Evolutionary conservation across 176 grass and related monocot genomes (phyloP), one percentile per base, ranked within the genome.

Genomic region (Triticum turgidum): DNA sequence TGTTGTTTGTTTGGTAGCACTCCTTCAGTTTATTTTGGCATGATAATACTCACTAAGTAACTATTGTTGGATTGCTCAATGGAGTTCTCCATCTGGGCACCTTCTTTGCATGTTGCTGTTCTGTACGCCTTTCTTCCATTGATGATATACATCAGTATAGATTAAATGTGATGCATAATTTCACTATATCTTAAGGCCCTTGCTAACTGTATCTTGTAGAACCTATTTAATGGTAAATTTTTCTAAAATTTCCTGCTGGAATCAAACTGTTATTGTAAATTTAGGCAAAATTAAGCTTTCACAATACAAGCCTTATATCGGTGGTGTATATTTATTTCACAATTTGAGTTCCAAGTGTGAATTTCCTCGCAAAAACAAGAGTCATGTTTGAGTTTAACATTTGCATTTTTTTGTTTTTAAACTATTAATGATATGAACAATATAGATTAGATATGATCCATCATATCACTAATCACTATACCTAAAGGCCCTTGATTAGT

Each of bases 51-150:
- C 54, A 59, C 54, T 59, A 58, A 58, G 52, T 58, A 59, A 59
- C 54, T 59, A 59, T 21, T 59, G 54, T 75, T 86, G 42, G 18
- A 11, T 44, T 79, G 37, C 38, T 52, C 75, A 11, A 35, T 67
- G 6, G 15, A 64, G 59, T 70, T 73, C 41, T 17, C 11, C 42
- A 32, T 74, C 3, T 65, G 3, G 11, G 24, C 80, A 85, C 68
- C 32, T 18, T 81, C 38, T 79, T 8, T 18, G 24, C 22, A 91
- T 86, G 13, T 85, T 76, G 22, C 33, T 65, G 15, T 68, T 51
- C 21, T 62, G 33, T 79, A 52, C 10, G 18, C 25, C 56, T 68
- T 86, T 25, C 14, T 27, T 2, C 49, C 35, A 7, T 54, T 33
- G 51, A 79, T 21, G 6, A 56, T 76, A 29, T 42, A 0, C 49